Conservation (phyloP, 371 early-diverging fungal genomes). For the Mucor ambiguus region DNA sequence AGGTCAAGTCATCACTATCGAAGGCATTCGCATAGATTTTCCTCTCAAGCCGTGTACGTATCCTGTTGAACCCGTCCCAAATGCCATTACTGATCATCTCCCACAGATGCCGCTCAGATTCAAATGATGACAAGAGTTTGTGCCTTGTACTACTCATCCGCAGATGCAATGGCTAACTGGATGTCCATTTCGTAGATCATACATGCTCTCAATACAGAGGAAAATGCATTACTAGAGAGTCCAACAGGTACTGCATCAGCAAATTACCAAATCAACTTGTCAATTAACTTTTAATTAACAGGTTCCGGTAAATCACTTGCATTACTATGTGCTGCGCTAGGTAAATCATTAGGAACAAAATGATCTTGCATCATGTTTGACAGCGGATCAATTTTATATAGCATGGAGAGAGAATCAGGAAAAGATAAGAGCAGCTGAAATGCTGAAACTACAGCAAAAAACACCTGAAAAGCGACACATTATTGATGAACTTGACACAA, state of each 20-base stretch:
- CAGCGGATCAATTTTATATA: not conserved
- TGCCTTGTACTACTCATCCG: not conserved
- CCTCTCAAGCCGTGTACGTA: constrained; percentile 59
- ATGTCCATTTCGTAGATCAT: constrained; percentile 41
- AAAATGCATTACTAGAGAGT: constrained; percentile 62
- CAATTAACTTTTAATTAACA: constrained; percentile 4
- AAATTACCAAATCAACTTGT: not conserved
- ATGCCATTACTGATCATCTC: not conserved
- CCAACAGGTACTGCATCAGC: constrained; percentile 49
- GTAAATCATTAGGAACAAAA: constrained; percentile 25
- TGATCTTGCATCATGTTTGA: not conserved
- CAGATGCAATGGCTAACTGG: not conserved
- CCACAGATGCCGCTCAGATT: constrained; percentile 54
- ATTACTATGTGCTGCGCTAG: constrained; percentile 54
- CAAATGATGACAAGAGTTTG: constrained; percentile 62
- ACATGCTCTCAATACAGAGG: constrained; percentile 44
- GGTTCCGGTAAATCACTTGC: constrained; percentile 66
- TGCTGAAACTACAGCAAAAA: not conserved
- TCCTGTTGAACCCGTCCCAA: no score
- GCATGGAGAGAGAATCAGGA: constrained; percentile 32
- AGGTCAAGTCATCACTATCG: constrained; percentile 27
- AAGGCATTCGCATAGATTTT: constrained; percentile 50
- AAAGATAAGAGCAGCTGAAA: constrained; percentile 1
- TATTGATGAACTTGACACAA: not conserved
- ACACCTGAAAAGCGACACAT: not conserved